phyloP scores from a whole-genome alignment of 1,139 yeast genomes.

The Candida tropicalis region DNA sequence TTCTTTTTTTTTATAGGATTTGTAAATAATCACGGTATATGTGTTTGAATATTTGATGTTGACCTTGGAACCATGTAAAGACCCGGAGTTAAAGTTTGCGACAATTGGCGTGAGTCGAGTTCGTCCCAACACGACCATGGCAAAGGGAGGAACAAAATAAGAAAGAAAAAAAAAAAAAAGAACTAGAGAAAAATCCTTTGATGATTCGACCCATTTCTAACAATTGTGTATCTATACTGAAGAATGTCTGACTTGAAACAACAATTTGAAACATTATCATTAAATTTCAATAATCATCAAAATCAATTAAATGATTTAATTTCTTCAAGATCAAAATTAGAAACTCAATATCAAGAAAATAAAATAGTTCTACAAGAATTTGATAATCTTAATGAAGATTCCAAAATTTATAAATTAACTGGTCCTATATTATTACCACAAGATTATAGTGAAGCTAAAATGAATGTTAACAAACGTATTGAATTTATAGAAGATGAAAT shows the following conservation, averaged over 20 bases:
- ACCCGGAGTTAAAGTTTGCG: too few relatives aligned
- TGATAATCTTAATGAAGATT: constrained; percentile 53
- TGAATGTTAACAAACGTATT: constrained; percentile 83
- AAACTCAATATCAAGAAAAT: constrained; percentile 86
- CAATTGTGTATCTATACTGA: background rate
- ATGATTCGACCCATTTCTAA: background rate
- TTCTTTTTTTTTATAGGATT: background rate
- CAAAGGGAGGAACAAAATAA: background rate
- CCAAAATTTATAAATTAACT: constrained; percentile 82
- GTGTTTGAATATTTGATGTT: too few relatives aligned
- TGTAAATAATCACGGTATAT: background rate
- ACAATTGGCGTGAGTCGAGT: too few relatives aligned
- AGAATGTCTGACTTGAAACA: constrained; percentile 20
- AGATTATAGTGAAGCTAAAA: constrained; percentile 75
- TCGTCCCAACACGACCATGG: too few relatives aligned
- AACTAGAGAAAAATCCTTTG: background rate
- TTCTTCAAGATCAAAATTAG: constrained; percentile 66
- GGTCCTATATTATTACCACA: constrained; percentile 94
- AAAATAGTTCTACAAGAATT: constrained; percentile 88
- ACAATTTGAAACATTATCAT: constrained; percentile 44
- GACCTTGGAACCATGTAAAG: too few relatives aligned
- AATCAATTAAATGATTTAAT: constrained; percentile 47
- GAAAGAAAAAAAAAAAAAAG: background rate
- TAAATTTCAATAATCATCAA: constrained; percentile 41
- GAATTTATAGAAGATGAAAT: constrained; percentile 85